phyloP scores from a whole-genome alignment of 495 filamentous ascomycete species.

The Penicillium alfredii region DNA sequence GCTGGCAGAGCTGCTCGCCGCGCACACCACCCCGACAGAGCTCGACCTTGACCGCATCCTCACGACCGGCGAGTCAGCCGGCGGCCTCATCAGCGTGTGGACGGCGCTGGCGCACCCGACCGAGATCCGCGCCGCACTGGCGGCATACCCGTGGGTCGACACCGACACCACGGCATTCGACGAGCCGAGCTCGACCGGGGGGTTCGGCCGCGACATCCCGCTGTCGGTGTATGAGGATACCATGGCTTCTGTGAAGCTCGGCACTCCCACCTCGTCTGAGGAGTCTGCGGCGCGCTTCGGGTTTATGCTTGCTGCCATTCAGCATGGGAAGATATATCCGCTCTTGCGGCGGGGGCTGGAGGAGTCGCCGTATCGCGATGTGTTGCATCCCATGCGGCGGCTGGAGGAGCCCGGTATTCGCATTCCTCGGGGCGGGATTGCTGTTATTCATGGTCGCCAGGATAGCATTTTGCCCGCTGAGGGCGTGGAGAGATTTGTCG shows the following conservation, averaged over 20 bases:
- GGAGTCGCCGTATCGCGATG: conserved; percentile 3
- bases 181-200: background rate
- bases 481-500: conserved; percentile 21
- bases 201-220: conserved; percentile 5
- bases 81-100: conserved; percentile 28
- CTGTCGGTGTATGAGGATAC: conserved; percentile 12
- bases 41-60: conserved; percentile 26
- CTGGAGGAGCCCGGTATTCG: conserved; percentile 13
- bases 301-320: conserved; percentile 15
- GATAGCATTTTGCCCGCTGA: conserved; percentile 20
- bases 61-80: conserved; percentile 28
- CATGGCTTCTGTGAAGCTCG: conserved; percentile 6
- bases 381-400: conserved; percentile 12
- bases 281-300: conserved; percentile 2
- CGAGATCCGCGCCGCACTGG: conserved; percentile 17
- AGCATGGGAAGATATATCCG: conserved; percentile 9
- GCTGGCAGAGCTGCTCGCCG: conserved; percentile 11
- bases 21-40: conserved; percentile 12
- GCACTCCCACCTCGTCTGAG: conserved; percentile 9
- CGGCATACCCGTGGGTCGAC: conserved; percentile 19
- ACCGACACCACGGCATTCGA: conserved; percentile 6
- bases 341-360: conserved; percentile 18
- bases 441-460: conserved; percentile 20
- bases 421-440: conserved; percentile 21
- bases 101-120: conserved; percentile 21